These are phyloP conservation scores for sunflower (Helianthus annuus) DNA, from an alignment of 129 eudicot genomes.

Conservation along the genomic window DNA sequence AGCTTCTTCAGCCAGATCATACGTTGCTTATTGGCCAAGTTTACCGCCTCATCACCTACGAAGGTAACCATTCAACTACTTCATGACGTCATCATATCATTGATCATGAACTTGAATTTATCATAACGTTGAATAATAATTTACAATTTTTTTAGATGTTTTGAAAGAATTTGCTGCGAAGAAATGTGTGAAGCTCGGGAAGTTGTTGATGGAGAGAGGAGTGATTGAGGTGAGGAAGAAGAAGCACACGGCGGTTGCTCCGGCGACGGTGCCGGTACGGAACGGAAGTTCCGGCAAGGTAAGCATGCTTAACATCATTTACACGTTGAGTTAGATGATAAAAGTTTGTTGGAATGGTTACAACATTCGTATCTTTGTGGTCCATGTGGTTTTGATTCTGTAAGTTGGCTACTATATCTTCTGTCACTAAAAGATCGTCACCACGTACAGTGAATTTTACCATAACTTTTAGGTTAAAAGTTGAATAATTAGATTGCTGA, in stretches of 20 bases:
- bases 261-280: slow-evolving; percentile 7
- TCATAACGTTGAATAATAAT: background rate
- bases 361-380: slow-evolving; percentile 31
- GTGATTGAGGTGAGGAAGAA: slow-evolving; percentile 34
- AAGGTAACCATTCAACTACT: slow-evolving; percentile 44
- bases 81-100: background rate
- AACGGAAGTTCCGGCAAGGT: slow-evolving; percentile 38
- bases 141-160: slow-evolving; percentile 42
- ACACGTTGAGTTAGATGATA: background rate
- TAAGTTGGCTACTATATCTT: slow-evolving; percentile 6
- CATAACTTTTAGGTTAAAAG: background rate
- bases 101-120: no score
- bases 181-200: slow-evolving; percentile 67
- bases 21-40: slow-evolving; percentile 76
- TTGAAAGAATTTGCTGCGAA: slow-evolving; percentile 70
- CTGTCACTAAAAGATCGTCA: background rate
- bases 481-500: no score
- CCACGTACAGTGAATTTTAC: background rate
- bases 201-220: slow-evolving; percentile 62
- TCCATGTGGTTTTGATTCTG: slow-evolving; percentile 35
- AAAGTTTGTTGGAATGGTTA: slow-evolving; percentile 8
- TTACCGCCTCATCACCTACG: slow-evolving; percentile 68
- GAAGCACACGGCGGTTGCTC: slow-evolving; percentile 10
- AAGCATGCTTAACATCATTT: slow-evolving; percentile 3
- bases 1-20: slow-evolving; percentile 71